Evolutionary conservation across 2,329 filamentous ascomycete species (phyloP), one percentile per base, ranked within the genome.

Genomic region (Fusarium udum): DNA sequence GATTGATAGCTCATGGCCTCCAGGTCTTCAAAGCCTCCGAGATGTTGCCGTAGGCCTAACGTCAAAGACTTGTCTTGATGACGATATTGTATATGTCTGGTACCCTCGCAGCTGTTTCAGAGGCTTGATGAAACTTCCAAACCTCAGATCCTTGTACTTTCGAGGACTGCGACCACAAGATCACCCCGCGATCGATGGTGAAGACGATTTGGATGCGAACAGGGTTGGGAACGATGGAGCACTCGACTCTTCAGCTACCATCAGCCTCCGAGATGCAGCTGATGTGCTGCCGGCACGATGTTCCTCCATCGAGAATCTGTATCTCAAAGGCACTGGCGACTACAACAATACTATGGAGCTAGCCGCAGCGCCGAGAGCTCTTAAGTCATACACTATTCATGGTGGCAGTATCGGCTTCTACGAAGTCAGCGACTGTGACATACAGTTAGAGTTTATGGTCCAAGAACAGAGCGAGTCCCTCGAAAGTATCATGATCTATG

Each of bases 281-380:
- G 22, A 49, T n/a, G 10, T 0, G 0, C 6, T 49, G 7, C 15
- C 28, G 4, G 28, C 22, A 0, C 5, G 28, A 7, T 51, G 11
- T 1, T 18, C 22, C 15, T 18, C 5, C 4, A 15, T 34, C 4
- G 11, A 51, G 5, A 34, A 18, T 24, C 7, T 49, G 1, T 24
- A 49, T 49, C 22, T 49, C 15, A 6, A 7, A 32, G 5, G 24
- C 22, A n/a, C 14, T 32, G 15, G 22, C 11, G 28, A 51, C 28
- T 51, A 49, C 3, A 3, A 13, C 0, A 12, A n/a, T 13, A 16
- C 31, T 18, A 0, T 0, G 0, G 46, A 24, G 46, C 28, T 51
- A 34, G 11, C 4, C 0, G 11, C 28, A n/a, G 28, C 22, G 0
- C 46, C 28, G 0, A 51, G 2, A 1, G 11, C 46, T n/a, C 46